Base-by-base conservation (phyloP, 495 filamentous ascomycete species). In the Aspergillus steynii region DNA sequence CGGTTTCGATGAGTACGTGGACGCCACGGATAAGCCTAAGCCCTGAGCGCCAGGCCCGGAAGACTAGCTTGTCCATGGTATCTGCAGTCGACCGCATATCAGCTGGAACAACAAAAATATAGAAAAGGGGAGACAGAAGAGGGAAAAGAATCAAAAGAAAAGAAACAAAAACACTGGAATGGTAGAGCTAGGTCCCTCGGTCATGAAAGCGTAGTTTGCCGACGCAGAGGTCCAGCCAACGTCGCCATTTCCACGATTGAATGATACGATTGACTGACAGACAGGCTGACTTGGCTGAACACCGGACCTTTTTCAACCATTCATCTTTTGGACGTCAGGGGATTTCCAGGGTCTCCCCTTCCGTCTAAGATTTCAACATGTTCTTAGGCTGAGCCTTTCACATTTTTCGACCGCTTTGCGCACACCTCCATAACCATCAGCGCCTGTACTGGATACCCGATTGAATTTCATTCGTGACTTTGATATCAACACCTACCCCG, bases 1-100 rank as follows among this genome's bases (percentile, higher is more conserved):
- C 1, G 75, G 77, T 32, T 63, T 82, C 53, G 82, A 88, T 59
- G 74, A 84, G 54, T 88, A 88, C 66, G 79, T 87, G 42, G 86
- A 88, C 70, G 86, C 85, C 1, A 72, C 83, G 63, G 72, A 77
- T 55, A 67, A 67, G 27, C 53, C 50, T 25, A 61, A 56, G 29
- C 50, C 62, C 10, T 68, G 65, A 61, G 9, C 26, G 26, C 5
- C 37, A 55, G 20, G 1, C 12, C 5, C 26, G 29, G 37, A 42
- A 42, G 37, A 42, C 37, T 50, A 48, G 48, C 31, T n/a, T 45
- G 50, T 47, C 10, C 29, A 34, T 55, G 5, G 12, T 27, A 29
- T 10, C 37, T 25, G 20, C 34, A 47, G 26, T 26, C 32, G n/a
- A 26, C 12, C 31, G 29, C 4, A 50, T 45, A 56, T 12, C 14